Conservation (phyloP, 108 stramenopile species). For the Cyclotella baltica region DNA sequence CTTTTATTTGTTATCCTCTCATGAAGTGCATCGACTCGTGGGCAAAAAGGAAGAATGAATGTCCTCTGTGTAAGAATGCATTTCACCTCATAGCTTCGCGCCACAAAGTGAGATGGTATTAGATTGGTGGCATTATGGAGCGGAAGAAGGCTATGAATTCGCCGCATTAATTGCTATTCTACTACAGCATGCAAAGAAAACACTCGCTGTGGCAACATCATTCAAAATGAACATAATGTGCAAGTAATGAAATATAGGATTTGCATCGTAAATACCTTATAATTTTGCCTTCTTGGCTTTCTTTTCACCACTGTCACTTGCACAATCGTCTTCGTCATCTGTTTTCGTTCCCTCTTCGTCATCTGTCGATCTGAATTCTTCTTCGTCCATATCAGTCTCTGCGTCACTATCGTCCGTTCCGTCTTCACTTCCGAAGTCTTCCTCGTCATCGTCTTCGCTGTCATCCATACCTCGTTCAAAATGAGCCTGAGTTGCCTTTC, state of each 20-base stretch:
- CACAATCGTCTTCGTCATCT: not conserved
- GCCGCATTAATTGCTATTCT: too few species aligned
- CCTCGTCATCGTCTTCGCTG: conserved; percentile 37
- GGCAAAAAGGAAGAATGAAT: conserved; percentile 3
- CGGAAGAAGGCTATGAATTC: not conserved
- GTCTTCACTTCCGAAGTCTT: conserved; percentile 16
- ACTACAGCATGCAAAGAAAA: too few species aligned
- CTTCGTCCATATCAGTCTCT: conserved; percentile 9
- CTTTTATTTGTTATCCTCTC: not conserved
- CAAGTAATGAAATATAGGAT: not conserved
- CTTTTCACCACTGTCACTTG: not conserved
- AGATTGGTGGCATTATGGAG: not conserved
- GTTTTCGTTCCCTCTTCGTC: conserved; percentile 5
- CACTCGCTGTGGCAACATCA: too few species aligned
- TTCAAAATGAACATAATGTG: too few species aligned
- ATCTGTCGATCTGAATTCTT: conserved; percentile 8
- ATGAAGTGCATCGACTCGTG: conserved; percentile 14
- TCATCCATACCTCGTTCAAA: conserved; percentile 15
- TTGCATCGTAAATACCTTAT: not conserved
- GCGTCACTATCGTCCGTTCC: conserved; percentile 18
- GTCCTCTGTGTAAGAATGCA: conserved; percentile 24
- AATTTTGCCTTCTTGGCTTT: not conserved
- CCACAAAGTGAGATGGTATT: conserved; percentile 21
- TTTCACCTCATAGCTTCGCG: conserved; percentile 23
- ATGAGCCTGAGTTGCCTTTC: conserved; percentile 33